These are phyloP conservation scores for Geotrichum restrictum DNA, from an alignment of 1,139 yeast species.

Conservation along the genomic window DNA sequence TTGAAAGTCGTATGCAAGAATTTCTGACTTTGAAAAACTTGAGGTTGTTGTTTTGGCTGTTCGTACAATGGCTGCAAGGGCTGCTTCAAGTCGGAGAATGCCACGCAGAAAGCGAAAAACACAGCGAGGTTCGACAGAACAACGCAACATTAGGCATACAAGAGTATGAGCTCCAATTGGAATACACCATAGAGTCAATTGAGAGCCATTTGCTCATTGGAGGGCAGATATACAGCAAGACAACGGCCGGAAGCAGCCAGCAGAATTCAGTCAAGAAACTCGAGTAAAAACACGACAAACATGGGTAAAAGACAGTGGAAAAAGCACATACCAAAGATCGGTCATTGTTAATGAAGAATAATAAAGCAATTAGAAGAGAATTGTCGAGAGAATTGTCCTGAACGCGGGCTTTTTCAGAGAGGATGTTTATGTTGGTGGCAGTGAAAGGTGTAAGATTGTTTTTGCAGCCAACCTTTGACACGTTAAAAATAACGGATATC, in stretches of 20 bases:
- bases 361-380: conserved; percentile 4
- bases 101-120: not conserved
- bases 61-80: not conserved
- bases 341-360: conserved; percentile 17
- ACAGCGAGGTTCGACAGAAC: too few species aligned
- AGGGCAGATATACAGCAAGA: not conserved
- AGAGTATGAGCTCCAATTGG: not conserved
- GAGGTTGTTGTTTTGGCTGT: too few species aligned
- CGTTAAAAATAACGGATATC: conserved; percentile 7
- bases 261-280: too few species aligned
- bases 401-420: not conserved
- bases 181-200: too few species aligned
- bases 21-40: too few species aligned
- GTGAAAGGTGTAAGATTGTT: not conserved
- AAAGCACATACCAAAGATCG: conserved; percentile 22
- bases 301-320: not conserved
- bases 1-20: too few species aligned
- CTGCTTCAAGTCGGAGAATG: not conserved
- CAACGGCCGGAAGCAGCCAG: not conserved
- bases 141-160: too few species aligned
- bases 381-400: conserved; percentile 8
- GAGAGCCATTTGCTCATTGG: too few species aligned
- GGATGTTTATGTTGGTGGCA: conserved; percentile 3
- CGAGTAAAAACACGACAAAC: too few species aligned
- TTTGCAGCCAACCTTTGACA: conserved; percentile 10